Base-by-base conservation (phyloP, 2,329 filamentous ascomycete species). In the Trichoderma sp. region DNA sequence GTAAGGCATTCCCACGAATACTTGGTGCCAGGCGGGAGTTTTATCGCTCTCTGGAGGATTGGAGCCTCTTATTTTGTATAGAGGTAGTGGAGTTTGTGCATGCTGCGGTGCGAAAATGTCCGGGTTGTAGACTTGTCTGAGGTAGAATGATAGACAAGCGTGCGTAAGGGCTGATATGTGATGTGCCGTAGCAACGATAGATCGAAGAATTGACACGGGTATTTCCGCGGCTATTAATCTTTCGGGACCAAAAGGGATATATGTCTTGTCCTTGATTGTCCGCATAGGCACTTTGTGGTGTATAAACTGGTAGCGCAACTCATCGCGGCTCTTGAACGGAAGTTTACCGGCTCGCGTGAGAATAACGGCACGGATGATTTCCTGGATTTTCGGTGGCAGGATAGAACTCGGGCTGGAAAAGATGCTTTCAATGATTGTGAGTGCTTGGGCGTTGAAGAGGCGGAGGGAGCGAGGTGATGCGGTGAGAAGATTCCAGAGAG, bases 131-230 rank as follows among this genome's bases (percentile, higher is more conserved):
- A 76, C 9, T 4, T 72, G 71, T 30, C 15, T 65, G 7, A 77
- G 73, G 34, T 51, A 75, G 4, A 72, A 77, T 7, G 66, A 56
- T 61, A 77, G 73, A 57, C 73, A 77, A 1, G 74, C 72, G 15
- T 75, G 73, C 8, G 76, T 64, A 9, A 77, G 72, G 5, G 70
- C 53, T 15, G 72, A 75, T 24, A 75, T 64, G n/a, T 75, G 76
- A 15, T 63, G 34, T 32, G 75, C 60, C n/a, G 75, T 76, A 30
- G 71, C 68, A 14, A 76, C 70, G 12, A 72, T 43, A 3, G 74
- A 76, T 21, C 72, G 71, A 39, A 76, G 47, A 21, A 70, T 51
- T 14, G 26, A 28, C 8, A 67, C 72, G 3, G 74, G 36, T n/a
- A 47, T 21, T 5, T 28, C 30, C 15, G 15, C 15, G 3, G 43